Percentiles rank a stretch among this genome's conserved stretches.
phyloP scores from a whole-genome alignment of 768 basidiomycete species.

The Pleurotus giganteus region DNA sequence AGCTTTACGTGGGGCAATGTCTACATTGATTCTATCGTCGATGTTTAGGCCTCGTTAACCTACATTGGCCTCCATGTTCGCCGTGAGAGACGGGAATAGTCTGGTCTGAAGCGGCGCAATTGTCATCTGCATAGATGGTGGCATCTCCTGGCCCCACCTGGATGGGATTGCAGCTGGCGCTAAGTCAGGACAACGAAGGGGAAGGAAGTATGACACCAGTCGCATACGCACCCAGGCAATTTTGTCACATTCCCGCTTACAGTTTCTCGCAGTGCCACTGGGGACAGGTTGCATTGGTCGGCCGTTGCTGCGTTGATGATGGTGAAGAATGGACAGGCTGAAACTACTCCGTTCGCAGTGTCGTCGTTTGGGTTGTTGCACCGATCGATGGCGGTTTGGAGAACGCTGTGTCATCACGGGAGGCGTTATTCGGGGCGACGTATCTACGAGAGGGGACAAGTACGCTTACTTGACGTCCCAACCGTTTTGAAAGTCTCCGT shows the following conservation, averaged over 20 bases:
- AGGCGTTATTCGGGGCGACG: not conserved
- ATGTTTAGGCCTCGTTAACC: not conserved
- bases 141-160: slow-evolving; percentile 38
- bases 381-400: slow-evolving; percentile 45
- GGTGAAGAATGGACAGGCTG: slow-evolving; percentile 38
- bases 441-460: not conserved
- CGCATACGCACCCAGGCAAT: slow-evolving; percentile 26
- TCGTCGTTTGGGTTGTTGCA: slow-evolving; percentile 39
- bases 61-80: not conserved
- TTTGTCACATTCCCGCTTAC: slow-evolving; percentile 21
- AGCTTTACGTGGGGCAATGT: too few relatives aligned
- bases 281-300: slow-evolving; percentile 22
- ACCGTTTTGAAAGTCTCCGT: slow-evolving; percentile 48
- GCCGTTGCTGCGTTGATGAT: slow-evolving; percentile 20
- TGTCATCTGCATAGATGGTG: slow-evolving; percentile 26
- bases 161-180: slow-evolving; percentile 13
- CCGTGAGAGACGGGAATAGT: not conserved
- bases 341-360: slow-evolving; percentile 33
- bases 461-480: slow-evolving; percentile 37
- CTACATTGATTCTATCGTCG: not conserved
- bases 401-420: slow-evolving; percentile 21
- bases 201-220: too few relatives aligned
- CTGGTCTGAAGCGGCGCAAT: slow-evolving; percentile 19
- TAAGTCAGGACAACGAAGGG: too few relatives aligned
- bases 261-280: slow-evolving; percentile 28